Evolutionary conservation across 306 rosid species (phyloP).

Genomic region (Gastrolobium bilobum): DNA sequence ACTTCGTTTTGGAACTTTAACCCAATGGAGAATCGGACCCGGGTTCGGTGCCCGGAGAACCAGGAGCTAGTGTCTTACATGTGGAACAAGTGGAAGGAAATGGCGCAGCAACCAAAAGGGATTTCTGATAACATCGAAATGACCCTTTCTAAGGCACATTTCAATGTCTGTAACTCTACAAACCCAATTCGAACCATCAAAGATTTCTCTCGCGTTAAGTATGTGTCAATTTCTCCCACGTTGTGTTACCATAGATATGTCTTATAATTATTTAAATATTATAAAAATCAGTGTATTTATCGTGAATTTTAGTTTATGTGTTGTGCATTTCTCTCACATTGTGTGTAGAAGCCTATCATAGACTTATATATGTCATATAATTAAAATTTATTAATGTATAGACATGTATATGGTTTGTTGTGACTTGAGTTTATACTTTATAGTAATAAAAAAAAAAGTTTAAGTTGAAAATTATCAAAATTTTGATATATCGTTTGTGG

Average conservation of each 20-base stretch:
- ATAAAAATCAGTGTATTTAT: not conserved
- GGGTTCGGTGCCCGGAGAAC: conserved; percentile 71
- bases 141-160: conserved; percentile 83
- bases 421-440: conserved; percentile 14
- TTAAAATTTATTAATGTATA: not conserved
- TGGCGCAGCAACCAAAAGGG: conserved; percentile 77
- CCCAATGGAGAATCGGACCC: conserved; percentile 63
- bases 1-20: not conserved
- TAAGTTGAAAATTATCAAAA: not conserved
- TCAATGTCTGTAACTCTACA: conserved; percentile 74
- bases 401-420: not conserved
- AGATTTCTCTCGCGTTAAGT: conserved; percentile 86
- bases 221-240: conserved; percentile 26
- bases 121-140: conserved; percentile 71
- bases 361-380: not conserved
- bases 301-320: not conserved
- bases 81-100: conserved; percentile 74
- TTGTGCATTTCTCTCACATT: not conserved
- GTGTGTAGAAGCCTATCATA: not conserved
- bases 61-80: conserved; percentile 68
- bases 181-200: conserved; percentile 70
- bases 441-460: not conserved
- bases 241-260: not conserved
- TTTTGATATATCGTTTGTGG: not conserved
- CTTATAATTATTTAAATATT: not conserved